Conservation (phyloP, 768 basidiomycete genomes). For the Tylopilus felleus region DNA sequence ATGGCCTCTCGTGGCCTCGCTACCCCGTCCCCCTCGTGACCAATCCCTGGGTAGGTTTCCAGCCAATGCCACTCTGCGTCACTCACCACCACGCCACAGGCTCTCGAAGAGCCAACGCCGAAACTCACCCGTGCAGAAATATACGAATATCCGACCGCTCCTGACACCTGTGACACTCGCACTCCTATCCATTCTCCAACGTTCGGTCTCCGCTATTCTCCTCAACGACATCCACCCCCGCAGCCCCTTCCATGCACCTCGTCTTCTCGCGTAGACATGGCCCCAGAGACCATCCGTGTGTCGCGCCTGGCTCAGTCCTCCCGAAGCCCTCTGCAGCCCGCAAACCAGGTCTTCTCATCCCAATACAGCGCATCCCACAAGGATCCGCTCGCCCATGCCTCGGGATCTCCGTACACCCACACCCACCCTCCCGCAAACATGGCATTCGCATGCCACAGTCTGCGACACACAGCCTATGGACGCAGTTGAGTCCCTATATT, state of each 20-base stretch:
- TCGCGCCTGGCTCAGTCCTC: constrained; percentile 21
- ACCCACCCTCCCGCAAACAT: constrained; percentile 10
- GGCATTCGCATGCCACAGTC: constrained; percentile 12
- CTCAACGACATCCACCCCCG: constrained; percentile 3
- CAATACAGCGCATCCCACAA: constrained; percentile 3
- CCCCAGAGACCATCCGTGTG: constrained; percentile 40
- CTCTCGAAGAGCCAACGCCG: constrained; percentile 29
- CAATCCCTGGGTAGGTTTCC: constrained; percentile 24
- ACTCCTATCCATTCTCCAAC: constrained; percentile 10
- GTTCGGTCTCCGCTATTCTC: neutral
- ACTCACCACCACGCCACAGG: constrained; percentile 8
- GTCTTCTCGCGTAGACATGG: constrained; percentile 38
- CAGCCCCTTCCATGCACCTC: constrained; percentile 26
- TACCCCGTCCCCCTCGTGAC: constrained; percentile 31
- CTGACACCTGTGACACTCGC: constrained; percentile 8
- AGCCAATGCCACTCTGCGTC: neutral
- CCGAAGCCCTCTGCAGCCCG: constrained; percentile 24
- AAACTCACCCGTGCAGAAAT: constrained; percentile 22
- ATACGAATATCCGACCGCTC: constrained; percentile 10
- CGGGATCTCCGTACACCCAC: constrained; percentile 5
- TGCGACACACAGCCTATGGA: constrained; percentile 11
- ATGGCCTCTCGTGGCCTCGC: constrained; percentile 52
- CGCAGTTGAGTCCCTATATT: constrained; percentile 1
- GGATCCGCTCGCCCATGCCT: constrained; percentile 8
- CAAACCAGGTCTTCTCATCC: constrained; percentile 24